phyloP scores from a whole-genome alignment of 257 asterid genomes.

The Paulownia fortunei region DNA sequence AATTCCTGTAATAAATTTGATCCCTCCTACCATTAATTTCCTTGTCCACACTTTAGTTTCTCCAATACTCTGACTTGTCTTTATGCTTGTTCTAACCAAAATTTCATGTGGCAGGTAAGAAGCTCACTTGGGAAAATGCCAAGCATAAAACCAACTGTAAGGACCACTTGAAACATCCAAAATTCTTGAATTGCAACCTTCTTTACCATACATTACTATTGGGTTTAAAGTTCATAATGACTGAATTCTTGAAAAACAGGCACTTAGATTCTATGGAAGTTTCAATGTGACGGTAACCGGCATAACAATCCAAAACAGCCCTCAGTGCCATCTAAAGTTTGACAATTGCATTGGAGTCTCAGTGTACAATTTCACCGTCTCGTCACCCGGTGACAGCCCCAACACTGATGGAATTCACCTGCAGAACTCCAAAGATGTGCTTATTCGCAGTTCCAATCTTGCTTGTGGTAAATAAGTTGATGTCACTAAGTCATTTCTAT shows the following conservation, averaged over 20 bases:
- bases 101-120: slow-evolving; percentile 46
- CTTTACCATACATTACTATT: too few relatives aligned
- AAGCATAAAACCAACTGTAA: slow-evolving; percentile 84
- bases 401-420: slow-evolving; percentile 97
- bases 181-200: background rate
- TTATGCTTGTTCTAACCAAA: too few relatives aligned
- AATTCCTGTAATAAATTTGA: slow-evolving; percentile 50
- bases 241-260: slow-evolving; percentile 49
- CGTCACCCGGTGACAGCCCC: slow-evolving; percentile 92
- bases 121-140: slow-evolving; percentile 84
- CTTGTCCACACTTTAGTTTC: background rate
- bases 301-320: slow-evolving; percentile 81
- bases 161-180: slow-evolving; percentile 18
- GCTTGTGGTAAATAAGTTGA: slow-evolving; percentile 65
- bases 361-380: slow-evolving; percentile 68
- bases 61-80: background rate
- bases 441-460: slow-evolving; percentile 65
- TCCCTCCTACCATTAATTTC: background rate
- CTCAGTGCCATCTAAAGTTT: slow-evolving; percentile 87
- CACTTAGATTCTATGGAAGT: slow-evolving; percentile 92
- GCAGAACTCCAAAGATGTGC: slow-evolving; percentile 88
- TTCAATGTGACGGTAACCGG: slow-evolving; percentile 85
- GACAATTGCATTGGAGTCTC: slow-evolving; percentile 80
- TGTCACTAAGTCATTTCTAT: background rate
- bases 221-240: background rate